Evolutionary conservation across 352 stramenopile genomes (phyloP).

Genomic region (Thraustochytrium striatum): DNA sequence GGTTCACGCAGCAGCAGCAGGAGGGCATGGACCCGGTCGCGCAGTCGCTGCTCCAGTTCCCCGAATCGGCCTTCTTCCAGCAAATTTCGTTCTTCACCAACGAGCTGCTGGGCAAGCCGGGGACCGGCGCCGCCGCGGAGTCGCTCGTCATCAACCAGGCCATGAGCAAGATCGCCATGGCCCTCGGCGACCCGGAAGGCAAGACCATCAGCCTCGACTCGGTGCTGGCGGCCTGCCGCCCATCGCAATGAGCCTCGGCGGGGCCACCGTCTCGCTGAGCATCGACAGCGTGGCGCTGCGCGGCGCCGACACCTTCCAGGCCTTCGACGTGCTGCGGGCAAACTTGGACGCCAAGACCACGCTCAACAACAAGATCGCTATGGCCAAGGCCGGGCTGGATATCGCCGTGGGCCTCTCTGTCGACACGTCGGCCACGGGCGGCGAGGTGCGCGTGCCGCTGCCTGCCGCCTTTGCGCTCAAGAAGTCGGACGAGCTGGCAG

Average conservation of each 20-base stretch:
- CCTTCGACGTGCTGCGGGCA: not conserved
- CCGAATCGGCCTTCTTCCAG: not conserved
- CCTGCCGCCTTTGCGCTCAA: not conserved
- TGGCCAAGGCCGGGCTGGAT: not conserved
- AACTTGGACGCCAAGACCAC: not conserved
- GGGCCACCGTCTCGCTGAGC: not conserved
- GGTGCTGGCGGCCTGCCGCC: not conserved
- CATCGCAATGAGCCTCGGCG: not conserved
- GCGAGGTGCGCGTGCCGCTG: not conserved
- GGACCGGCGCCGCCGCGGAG: not conserved
- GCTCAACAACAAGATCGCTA: not conserved
- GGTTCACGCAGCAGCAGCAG: not conserved
- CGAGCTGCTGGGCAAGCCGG: not conserved
- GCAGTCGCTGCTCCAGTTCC: not conserved
- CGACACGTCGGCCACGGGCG: not conserved
- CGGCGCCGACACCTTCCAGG: not conserved
- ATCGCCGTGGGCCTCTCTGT: not conserved
- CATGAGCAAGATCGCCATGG: not conserved
- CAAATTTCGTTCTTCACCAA: not conserved
- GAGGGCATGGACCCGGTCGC: not conserved
- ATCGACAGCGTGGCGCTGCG: not conserved
- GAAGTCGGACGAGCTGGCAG: not conserved
- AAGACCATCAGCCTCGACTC: not conserved
- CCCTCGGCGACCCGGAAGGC: not conserved
- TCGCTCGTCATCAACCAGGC: not conserved